These are phyloP conservation scores for Backusella australiensis DNA, from an alignment of 192 early-diverging fungal species.

Conservation along the genomic window DNA sequence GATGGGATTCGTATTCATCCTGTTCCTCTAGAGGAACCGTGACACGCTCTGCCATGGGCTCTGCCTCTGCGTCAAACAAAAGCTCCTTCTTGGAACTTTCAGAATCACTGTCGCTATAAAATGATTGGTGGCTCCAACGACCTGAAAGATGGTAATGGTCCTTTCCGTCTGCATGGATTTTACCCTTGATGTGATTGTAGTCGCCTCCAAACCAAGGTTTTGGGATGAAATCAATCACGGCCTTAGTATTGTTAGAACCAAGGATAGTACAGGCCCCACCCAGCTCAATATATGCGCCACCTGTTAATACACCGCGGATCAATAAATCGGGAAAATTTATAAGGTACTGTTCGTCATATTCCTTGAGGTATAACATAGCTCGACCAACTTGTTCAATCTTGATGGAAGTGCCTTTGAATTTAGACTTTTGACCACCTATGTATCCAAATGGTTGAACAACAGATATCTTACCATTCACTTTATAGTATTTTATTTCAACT, in stretches of 20 bases:
- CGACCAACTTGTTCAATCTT: slow-evolving; percentile 66
- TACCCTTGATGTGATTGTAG: slow-evolving; percentile 44
- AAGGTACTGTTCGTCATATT: slow-evolving; percentile 56
- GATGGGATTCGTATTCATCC: slow-evolving; percentile 62
- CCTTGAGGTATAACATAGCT: slow-evolving; percentile 50
- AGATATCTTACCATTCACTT: slow-evolving; percentile 21
- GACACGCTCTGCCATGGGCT: slow-evolving; percentile 55
- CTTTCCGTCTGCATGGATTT: slow-evolving; percentile 17
- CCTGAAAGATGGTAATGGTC: slow-evolving; percentile 26
- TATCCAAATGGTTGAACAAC: not conserved
- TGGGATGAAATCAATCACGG: slow-evolving; percentile 55
- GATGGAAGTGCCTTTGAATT: slow-evolving; percentile 65
- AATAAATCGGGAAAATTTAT: slow-evolving; percentile 58
- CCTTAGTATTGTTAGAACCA: slow-evolving; percentile 49
- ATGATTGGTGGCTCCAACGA: slow-evolving; percentile 37
- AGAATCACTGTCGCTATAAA: slow-evolving; percentile 17
- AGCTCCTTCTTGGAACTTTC: slow-evolving; percentile 43
- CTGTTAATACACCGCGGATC: slow-evolving; percentile 60
- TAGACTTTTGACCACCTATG: slow-evolving; percentile 52
- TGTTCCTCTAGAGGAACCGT: slow-evolving; percentile 58
- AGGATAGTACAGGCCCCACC: slow-evolving; percentile 56
- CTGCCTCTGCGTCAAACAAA: slow-evolving; percentile 64
- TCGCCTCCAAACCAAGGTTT: slow-evolving; percentile 70
- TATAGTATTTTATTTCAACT: slow-evolving; percentile 8
- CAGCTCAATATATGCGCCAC: slow-evolving; percentile 64